These are phyloP conservation scores for Tubosaeta sp. DNA, from an alignment of 768 basidiomycete species.

Conservation along the genomic window DNA sequence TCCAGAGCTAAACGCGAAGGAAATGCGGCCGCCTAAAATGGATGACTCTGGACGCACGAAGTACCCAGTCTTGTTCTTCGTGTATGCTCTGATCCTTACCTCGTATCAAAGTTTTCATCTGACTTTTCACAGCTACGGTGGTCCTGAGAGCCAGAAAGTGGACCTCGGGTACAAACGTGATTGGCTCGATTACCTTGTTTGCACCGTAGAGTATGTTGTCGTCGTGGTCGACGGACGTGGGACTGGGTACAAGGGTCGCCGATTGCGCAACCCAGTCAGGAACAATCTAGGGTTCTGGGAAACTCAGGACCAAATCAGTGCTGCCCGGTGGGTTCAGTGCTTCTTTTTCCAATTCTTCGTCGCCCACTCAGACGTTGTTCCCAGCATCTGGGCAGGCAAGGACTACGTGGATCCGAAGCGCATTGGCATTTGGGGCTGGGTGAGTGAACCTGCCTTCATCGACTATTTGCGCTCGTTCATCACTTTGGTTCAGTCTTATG, in stretches of 20 bases:
- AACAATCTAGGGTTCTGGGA: slow-evolving; percentile 87
- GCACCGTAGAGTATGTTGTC: slow-evolving; percentile 76
- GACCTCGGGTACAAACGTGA: slow-evolving; percentile 61
- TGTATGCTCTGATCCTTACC: slow-evolving; percentile 40
- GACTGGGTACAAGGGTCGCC: slow-evolving; percentile 86
- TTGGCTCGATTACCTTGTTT: slow-evolving; percentile 87
- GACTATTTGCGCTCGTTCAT: slow-evolving; percentile 1
- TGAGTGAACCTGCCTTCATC: slow-evolving; percentile 35
- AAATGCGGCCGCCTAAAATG: slow-evolving; percentile 88
- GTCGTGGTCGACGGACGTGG: slow-evolving; percentile 91
- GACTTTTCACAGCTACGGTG: slow-evolving; percentile 66
- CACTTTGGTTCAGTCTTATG: slow-evolving; percentile 65
- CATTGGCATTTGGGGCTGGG: slow-evolving; percentile 99
- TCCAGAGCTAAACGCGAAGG: slow-evolving; percentile 83
- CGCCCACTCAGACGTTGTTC: background rate
- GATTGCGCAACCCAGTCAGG: slow-evolving; percentile 82
- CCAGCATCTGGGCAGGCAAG: slow-evolving; percentile 78
- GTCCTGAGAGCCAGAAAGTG: slow-evolving; percentile 81
- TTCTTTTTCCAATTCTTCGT: background rate
- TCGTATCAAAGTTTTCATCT: background rate
- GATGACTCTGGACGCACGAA: slow-evolving; percentile 94
- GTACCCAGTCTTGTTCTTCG: slow-evolving; percentile 89
- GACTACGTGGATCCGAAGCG: slow-evolving; percentile 83
- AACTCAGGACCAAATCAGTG: slow-evolving; percentile 83
- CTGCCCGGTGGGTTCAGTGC: slow-evolving; percentile 56